phyloP scores from a whole-genome alignment of 1,139 yeast species.

The Taphrina wiesneri region DNA sequence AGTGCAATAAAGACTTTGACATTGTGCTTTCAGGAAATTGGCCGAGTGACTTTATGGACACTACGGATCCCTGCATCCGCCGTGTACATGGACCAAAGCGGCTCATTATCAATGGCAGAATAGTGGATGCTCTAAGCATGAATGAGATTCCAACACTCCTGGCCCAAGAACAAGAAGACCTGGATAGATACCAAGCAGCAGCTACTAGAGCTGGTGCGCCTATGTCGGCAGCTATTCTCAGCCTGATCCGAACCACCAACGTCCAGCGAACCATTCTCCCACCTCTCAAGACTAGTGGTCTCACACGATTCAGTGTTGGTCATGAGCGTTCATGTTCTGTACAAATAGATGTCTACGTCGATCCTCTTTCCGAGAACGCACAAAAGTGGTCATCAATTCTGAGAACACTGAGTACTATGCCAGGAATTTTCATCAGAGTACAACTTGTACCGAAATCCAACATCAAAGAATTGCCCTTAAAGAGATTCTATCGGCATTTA shows the following conservation, averaged over 20 bases:
- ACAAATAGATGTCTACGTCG: constrained; percentile 61
- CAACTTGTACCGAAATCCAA: constrained; percentile 60
- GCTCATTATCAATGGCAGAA: constrained; percentile 26
- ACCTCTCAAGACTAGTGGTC: constrained; percentile 27
- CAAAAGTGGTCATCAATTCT: constrained; percentile 62
- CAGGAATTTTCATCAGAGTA: constrained; percentile 53
- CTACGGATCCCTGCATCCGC: constrained; percentile 3
- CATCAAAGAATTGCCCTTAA: constrained; percentile 52
- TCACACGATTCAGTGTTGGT: constrained; percentile 41
- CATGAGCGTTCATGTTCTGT: constrained; percentile 40
- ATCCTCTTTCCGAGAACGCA: constrained; percentile 70
- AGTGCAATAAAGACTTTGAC: constrained; percentile 9
- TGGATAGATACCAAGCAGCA: constrained; percentile 16
- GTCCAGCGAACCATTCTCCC: constrained; percentile 15
- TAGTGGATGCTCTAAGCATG: constrained; percentile 11
- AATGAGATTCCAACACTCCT: constrained; percentile 25
- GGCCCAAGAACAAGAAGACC: constrained; percentile 27
- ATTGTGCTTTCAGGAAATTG: constrained; percentile 25
- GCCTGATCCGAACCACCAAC: constrained; percentile 11
- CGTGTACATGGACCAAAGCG: constrained; percentile 14
- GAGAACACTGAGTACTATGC: constrained; percentile 49
- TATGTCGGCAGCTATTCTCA: constrained; percentile 15
- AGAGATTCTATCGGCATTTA: constrained; percentile 60
- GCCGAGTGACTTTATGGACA: constrained; percentile 7
- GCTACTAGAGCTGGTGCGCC: constrained; percentile 19